Conservation (phyloP, 2,329 filamentous ascomycete genomes). For the Calonectria pauciramosa region DNA sequence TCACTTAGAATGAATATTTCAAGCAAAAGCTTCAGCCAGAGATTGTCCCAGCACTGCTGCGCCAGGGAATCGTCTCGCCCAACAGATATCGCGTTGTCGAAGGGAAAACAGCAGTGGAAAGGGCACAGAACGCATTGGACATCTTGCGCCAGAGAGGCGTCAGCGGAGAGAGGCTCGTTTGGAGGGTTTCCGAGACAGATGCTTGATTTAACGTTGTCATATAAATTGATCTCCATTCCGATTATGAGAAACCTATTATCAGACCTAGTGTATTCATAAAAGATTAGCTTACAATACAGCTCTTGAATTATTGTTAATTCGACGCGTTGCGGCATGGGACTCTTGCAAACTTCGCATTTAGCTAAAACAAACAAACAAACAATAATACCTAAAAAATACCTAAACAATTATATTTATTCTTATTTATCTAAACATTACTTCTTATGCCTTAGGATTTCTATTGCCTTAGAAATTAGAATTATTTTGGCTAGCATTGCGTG, state of each 20-base stretch:
- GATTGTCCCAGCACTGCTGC: conserved; percentile 65
- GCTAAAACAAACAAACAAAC: too few species aligned
- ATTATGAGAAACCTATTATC: background rate
- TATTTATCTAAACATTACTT: too few species aligned
- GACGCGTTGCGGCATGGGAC: too few species aligned
- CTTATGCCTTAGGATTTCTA: too few species aligned
- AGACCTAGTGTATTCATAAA: background rate
- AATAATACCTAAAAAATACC: too few species aligned
- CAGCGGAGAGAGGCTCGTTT: conserved; percentile 58
- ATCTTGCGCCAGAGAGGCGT: conserved; percentile 53
- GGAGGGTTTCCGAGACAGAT: conserved; percentile 45
- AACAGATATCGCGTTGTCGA: conserved; percentile 59
- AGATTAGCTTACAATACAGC: too few species aligned
- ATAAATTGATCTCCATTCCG: background rate
- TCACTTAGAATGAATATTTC: conserved; percentile 65
- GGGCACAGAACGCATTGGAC: conserved; percentile 55
- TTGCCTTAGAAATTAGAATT: too few species aligned
- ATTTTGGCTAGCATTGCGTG: too few species aligned
- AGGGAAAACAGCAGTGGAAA: conserved; percentile 53
- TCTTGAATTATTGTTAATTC: too few species aligned
- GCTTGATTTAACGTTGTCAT: background rate
- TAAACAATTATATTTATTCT: too few species aligned
- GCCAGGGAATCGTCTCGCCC: conserved; percentile 54
- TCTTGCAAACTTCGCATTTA: too few species aligned
- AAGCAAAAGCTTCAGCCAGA: conserved; percentile 67